Base-by-base conservation (phyloP, 441 rosid species). In the Populus hybrid region DNA sequence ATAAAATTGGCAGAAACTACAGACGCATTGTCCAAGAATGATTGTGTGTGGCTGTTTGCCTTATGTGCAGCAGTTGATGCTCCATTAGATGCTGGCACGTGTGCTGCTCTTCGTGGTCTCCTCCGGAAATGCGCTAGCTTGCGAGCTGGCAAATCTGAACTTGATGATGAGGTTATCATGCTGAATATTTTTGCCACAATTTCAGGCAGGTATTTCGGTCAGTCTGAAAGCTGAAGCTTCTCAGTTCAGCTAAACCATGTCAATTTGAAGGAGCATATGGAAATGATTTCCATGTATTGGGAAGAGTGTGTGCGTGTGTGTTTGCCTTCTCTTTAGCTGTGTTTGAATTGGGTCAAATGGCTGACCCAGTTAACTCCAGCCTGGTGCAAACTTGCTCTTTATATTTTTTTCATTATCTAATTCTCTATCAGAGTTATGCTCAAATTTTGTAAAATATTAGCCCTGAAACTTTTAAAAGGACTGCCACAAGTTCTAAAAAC, bases 71-170 rank as follows among this genome's bases (percentile, higher is more conserved):
- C 93, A 12, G 88, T 93, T 28, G 97, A 92, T 70, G 82, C 88
- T 45, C 99, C 99, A 6, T 53, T 91, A 45, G 89, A 89, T 73
- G 92, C 88, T 0, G 95, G 89, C 77, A 88, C 92, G 7, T 78
- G 91, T 61, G 98, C 95, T 76, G 82, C 88, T 28, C 87, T 93
- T 20, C 88, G 95, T 23, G 82, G 87, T 76, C 81, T 92, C 74
- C 87, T 93, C 23, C 88, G 97, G 26, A 92, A 92, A 70, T 93
- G 99, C 71, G 94, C 97, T 3, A 86, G 85, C 81, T 75, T 92
- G 77, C 86, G 96, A 77, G 89, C 92, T 12, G 85, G 26, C 33
- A 92, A 92, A 79, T 85, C 84, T 1, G 90, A 89, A 76, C 74
- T 84, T 28, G 97, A 92, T 70, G 94, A 92, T 75, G 95, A 95